phyloP scores from a whole-genome alignment of 768 basidiomycete species.

The Boletus subparvulus region DNA sequence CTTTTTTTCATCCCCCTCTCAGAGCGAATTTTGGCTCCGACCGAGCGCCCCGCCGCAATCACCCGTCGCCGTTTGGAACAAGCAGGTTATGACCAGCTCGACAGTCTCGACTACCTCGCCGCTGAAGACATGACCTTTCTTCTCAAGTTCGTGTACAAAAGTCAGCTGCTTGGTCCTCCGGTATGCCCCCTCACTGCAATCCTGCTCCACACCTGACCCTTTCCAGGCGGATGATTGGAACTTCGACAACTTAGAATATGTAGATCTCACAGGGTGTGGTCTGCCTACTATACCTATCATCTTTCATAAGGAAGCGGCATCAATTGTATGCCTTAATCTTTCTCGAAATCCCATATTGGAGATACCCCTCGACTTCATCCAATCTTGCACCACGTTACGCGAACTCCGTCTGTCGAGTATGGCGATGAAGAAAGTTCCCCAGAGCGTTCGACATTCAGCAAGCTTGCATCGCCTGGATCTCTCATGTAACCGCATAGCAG shows the following conservation, averaged over 20 bases:
- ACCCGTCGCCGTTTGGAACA: constrained; percentile 81
- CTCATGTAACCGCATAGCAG: constrained; percentile 86
- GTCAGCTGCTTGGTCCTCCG: constrained; percentile 60
- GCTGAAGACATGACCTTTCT: constrained; percentile 81
- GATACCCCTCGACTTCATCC: constrained; percentile 94
- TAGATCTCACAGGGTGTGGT: constrained; percentile 80
- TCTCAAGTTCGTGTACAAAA: constrained; percentile 88
- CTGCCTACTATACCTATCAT: constrained; percentile 87
- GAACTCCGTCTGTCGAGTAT: constrained; percentile 87
- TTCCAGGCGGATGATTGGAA: constrained; percentile 70
- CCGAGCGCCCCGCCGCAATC: constrained; percentile 83
- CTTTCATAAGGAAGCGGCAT: constrained; percentile 80
- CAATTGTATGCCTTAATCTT: constrained; percentile 81
- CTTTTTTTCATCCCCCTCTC: constrained; percentile 1
- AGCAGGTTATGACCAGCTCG: constrained; percentile 82
- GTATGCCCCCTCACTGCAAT: constrained; percentile 39
- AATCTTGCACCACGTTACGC: constrained; percentile 77
- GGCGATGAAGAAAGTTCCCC: constrained; percentile 93
- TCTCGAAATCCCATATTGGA: constrained; percentile 96
- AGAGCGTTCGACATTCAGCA: constrained; percentile 70
- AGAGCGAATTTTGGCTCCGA: constrained; percentile 83
- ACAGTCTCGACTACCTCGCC: constrained; percentile 75
- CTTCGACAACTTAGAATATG: constrained; percentile 68
- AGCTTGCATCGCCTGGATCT: constrained; percentile 82
- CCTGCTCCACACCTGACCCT: not conserved